Conservation (phyloP, 768 basidiomycete species). For the Tubosaeta brunneosetosa region DNA sequence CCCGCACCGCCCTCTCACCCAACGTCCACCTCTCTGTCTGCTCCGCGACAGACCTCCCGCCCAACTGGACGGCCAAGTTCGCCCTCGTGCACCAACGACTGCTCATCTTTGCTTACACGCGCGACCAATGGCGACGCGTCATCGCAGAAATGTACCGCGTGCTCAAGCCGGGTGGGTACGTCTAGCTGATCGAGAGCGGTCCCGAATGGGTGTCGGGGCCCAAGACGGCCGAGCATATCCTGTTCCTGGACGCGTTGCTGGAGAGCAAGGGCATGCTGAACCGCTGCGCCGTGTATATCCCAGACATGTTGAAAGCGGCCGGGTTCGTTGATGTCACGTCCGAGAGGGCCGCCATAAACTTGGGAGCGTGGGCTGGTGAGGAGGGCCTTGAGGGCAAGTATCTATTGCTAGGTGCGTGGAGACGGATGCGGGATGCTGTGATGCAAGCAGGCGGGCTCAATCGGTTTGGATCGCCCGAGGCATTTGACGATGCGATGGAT, state of each 20-base stretch:
- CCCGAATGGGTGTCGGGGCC: slow-evolving; percentile 14
- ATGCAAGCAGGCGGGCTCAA: neutral
- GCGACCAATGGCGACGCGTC: neutral
- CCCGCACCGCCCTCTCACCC: neutral
- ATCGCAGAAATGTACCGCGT: neutral
- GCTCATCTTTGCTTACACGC: neutral
- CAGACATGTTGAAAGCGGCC: slow-evolving; percentile 1
- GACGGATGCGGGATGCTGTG: neutral
- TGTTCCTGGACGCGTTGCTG: slow-evolving; percentile 12
- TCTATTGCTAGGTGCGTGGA: neutral
- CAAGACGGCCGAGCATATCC: slow-evolving; percentile 5
- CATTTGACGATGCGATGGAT: neutral
- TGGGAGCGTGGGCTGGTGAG: neutral
- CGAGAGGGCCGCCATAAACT: neutral
- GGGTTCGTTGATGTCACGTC: slow-evolving; percentile 11
- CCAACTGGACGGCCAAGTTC: neutral
- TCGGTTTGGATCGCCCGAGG: neutral
- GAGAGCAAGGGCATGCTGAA: neutral
- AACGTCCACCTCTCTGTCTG: neutral
- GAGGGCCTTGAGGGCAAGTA: neutral
- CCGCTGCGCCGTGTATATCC: neutral
- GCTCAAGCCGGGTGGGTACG: neutral
- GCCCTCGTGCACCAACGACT: neutral
- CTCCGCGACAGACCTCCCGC: neutral
- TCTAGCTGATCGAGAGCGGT: slow-evolving; percentile 15